Evolutionary conservation across 768 basidiomycete genomes (phyloP).

Genomic region (Trametes punicea): DNA sequence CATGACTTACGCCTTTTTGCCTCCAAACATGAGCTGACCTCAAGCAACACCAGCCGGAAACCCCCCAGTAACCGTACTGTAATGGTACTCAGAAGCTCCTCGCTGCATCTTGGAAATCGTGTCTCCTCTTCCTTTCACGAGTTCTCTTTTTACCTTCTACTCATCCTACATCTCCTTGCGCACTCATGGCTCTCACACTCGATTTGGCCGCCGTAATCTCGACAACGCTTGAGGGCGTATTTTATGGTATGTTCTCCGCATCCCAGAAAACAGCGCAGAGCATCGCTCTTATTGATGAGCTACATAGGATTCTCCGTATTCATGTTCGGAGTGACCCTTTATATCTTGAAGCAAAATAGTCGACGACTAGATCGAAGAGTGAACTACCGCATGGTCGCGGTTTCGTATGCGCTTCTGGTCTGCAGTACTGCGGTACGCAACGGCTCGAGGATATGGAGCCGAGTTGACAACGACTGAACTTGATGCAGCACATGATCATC

Average conservation of each 20-base stretch:
- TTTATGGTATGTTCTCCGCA: conserved; percentile 20
- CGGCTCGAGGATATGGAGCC: background rate
- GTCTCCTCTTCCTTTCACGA: background rate
- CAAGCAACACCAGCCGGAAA: too few species aligned
- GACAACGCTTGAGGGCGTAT: conserved; percentile 24
- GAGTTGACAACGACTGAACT: background rate
- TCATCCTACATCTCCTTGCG: background rate
- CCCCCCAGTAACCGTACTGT: background rate
- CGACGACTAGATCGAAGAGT: background rate
- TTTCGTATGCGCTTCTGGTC: conserved; percentile 26
- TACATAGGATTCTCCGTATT: conserved; percentile 33
- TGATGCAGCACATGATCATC: conserved; percentile 6
- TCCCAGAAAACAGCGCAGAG: too few species aligned
- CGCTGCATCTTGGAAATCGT: background rate
- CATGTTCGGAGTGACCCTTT: conserved; percentile 33
- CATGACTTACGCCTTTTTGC: background rate
- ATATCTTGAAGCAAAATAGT: conserved; percentile 20
- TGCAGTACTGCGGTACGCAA: conserved; percentile 31
- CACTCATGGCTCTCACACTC: conserved; percentile 5
- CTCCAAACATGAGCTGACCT: background rate
- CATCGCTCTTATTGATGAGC: background rate
- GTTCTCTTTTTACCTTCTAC: background rate
- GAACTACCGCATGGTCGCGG: conserved; percentile 11
- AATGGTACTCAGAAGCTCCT: background rate
- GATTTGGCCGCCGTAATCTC: conserved; percentile 27